Base-by-base conservation (phyloP, 2,329 filamentous ascomycete species). In the Cercospora zeae-maydis region DNA sequence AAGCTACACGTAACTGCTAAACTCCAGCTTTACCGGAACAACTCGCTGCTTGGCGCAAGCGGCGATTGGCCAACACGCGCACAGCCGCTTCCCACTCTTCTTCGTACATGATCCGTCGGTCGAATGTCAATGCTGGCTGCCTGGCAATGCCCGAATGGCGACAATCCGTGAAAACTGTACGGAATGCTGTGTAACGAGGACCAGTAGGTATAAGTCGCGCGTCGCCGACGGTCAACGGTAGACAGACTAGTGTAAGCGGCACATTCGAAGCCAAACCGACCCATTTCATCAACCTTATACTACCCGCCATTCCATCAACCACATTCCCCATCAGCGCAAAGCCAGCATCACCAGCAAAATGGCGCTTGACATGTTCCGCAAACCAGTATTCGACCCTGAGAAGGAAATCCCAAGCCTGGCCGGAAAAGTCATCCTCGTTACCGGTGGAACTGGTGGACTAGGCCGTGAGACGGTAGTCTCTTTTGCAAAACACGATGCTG, bases 401-500 rank as follows among this genome's bases (percentile, higher is more conserved):
- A 69, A 61, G 13, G 70, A 72, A 39, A 70, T 73, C 13, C 67
- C 71, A 31, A 62, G 62, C 31, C 71, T 74, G 8, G 42, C 64
- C n/a, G 69, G 71, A 42, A 71, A 70, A 57, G 67, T 72, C 34
- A 70, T 71, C 34, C 55, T 75, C 9, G 63, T 74, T 52, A 74
- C 72, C 24, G 66, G 63, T 8, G 63, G 65, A 9, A 67, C 62
- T n/a, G 60, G 60, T 21, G 65, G 65, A 2, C 55, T 65, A 5
- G 63, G 63, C 4, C 58, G 54, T 11, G 59, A 65, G 42, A 79
- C 80, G 7, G 72, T 83, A 47, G 69, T 78, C 36, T 77, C 80
- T 58, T 76, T 84, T 47, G 80, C 80, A n/a, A 76, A 75, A 61
- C 83, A 85, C 69, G 71, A 76, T 7, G 83, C 84, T 1, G 74